Evolutionary conservation across 2,329 filamentous ascomycete genomes (phyloP), one percentile per base, ranked within the genome.

Genomic region (Penicillium fuscoglaucum): DNA sequence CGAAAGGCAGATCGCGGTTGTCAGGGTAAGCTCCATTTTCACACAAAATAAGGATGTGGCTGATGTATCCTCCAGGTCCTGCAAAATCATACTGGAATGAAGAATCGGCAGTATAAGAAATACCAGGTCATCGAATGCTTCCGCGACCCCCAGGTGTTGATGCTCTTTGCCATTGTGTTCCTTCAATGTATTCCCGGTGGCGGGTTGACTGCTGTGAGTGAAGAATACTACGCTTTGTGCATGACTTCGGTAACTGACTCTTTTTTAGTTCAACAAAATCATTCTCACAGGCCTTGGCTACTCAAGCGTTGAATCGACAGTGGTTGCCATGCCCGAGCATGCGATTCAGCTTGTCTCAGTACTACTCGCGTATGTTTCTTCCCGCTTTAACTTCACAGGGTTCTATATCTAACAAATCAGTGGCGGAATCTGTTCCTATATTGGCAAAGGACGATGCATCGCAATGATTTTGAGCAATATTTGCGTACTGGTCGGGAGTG

Each of bases 151-250:
- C 46, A 49, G 46, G 46, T 49, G 15, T 26, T 49, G 46, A 49
- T 49, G 46, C 29, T 52, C 8, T 52, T 52, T 35, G 21, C 52
- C 26, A 49, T 49, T 37, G 46, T 49, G 5, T 49, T 49, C 13
- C 46, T 48, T 17, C 46, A 49, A 37, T 49, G 29, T 37, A 49
- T 49, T 8, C 46, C 46, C 5, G 46, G 46, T 3, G 46, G 46
- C 4, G 46, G 46, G n/a, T 37, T 49, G 21, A 49, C 46, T 35
- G 46, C 29, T 33, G 46, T 37, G n/a, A 49, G 46, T 10, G 8
- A 24, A 24, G 13, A 26, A 49, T 12, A 6, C 6, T 4, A 24
- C 8, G 1, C 6, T 17, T 10, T 1, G 7, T 35, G 13, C 13
- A 9, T 3, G 2, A 26, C 15, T 17, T 17, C 3, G 19, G 1